A percentile compares a stretch with the other conserved stretches of the same genome.
These are phyloP conservation scores for Cardamine resedifolia DNA, from an alignment of 345 rosid species.

Conservation along the genomic window DNA sequence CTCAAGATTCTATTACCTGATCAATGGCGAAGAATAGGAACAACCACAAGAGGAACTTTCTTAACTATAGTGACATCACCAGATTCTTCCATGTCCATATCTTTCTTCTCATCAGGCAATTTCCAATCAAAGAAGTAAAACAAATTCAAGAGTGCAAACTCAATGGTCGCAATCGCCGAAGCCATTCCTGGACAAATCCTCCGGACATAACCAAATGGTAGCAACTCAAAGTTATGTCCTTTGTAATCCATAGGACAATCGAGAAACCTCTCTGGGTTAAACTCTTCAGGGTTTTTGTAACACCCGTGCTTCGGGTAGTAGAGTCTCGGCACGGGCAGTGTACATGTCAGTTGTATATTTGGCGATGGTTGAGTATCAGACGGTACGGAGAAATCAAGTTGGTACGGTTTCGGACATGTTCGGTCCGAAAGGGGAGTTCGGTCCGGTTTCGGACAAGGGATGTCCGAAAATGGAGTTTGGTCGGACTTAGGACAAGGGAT, in stretches of 20 bases:
- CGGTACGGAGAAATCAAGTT: no score
- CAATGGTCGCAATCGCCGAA: background rate
- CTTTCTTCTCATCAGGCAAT: background rate
- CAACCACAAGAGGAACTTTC: slow-evolving; percentile 29
- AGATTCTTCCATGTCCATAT: slow-evolving; percentile 23
- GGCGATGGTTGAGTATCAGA: no score
- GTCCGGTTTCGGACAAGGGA: no score
- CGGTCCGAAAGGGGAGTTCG: no score
- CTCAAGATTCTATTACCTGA: background rate
- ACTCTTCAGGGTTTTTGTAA: slow-evolving; percentile 1
- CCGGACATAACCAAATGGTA: slow-evolving; percentile 5
- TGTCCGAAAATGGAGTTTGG: no score
- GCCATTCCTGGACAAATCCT: slow-evolving; percentile 9
- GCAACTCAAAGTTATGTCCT: background rate
- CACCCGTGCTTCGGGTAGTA: no score
- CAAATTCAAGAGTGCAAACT: background rate
- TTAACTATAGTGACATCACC: slow-evolving; percentile 1
- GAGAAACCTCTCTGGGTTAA: background rate
- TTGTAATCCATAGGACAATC: background rate
- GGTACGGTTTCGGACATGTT: no score
- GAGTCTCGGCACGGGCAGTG: no score
- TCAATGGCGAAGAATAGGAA: slow-evolving; percentile 15
- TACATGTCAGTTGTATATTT: no score
- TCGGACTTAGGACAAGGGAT: no score
- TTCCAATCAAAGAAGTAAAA: slow-evolving; percentile 5